Conservation (phyloP, 1,284 basidiomycete genomes). For the Trametes versicolor region DNA sequence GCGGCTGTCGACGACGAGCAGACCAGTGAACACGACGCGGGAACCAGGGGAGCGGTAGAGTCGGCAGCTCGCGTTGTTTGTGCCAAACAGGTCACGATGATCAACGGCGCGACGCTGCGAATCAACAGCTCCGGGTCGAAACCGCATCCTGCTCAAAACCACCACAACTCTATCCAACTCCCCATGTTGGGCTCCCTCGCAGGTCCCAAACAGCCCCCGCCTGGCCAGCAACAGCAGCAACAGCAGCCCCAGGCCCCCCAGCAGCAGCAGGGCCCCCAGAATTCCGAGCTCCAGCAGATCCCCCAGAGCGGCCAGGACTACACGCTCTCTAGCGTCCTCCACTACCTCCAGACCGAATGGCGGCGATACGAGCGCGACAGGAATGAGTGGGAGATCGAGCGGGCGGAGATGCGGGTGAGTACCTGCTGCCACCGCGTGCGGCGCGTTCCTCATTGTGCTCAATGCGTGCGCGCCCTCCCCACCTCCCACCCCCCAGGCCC, state of each 20-base stretch:
- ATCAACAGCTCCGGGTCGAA: slow-evolving; percentile 41
- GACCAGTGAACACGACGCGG: slow-evolving; percentile 11
- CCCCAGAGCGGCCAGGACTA: slow-evolving; percentile 88
- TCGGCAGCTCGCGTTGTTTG: slow-evolving; percentile 35
- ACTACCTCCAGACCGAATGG: slow-evolving; percentile 99
- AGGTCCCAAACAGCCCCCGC: slow-evolving; percentile 46
- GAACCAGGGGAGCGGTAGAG: slow-evolving; percentile 13
- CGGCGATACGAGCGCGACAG: slow-evolving; percentile 95
- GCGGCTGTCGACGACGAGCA: slow-evolving; percentile 15
- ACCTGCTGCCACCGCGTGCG: slow-evolving; percentile 39
- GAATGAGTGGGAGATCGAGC: slow-evolving; percentile 99
- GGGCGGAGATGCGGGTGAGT: slow-evolving; percentile 95
- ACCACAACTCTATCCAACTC: slow-evolving; percentile 54
- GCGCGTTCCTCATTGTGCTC: slow-evolving; percentile 37
- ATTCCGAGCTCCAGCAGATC: slow-evolving; percentile 71
- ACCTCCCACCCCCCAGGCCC: slow-evolving; percentile 72
- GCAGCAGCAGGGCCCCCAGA: slow-evolving; percentile 64
- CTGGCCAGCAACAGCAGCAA: slow-evolving; percentile 52
- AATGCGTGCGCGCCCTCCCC: slow-evolving; percentile 11
- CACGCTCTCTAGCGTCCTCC: slow-evolving; percentile 93
- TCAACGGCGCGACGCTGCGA: slow-evolving; percentile 42
- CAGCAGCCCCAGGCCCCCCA: slow-evolving; percentile 58
- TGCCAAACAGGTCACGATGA: slow-evolving; percentile 42
- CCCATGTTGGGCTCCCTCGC: slow-evolving; percentile 78
- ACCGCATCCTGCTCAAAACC: slow-evolving; percentile 43